A percentile compares a stretch with the other conserved stretches of the same genome.
These are phyloP conservation scores for Penicillium pancosmium DNA, from an alignment of 495 filamentous ascomycete genomes.

Conservation along the genomic window DNA sequence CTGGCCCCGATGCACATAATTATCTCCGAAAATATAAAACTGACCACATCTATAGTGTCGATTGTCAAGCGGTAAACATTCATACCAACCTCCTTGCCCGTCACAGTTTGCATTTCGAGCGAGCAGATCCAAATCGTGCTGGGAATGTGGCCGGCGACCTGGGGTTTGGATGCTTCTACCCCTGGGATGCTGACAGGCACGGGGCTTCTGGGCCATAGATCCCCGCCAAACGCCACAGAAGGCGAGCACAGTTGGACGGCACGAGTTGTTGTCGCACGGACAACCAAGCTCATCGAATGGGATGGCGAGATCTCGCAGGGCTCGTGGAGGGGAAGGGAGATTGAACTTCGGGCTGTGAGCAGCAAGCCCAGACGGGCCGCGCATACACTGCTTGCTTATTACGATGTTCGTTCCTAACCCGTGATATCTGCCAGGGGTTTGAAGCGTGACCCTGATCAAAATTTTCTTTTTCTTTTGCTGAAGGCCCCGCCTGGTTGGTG, in stretches of 20 bases:
- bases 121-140: conserved; percentile 34
- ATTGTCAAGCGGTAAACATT: conserved; percentile 85
- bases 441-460: conserved; percentile 6
- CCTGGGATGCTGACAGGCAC: conserved; percentile 30
- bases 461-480: conserved; percentile 5
- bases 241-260: conserved; percentile 33
- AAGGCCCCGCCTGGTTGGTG: conserved; percentile 20
- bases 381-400: conserved; percentile 25
- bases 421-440: conserved; percentile 7
- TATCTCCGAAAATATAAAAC: conserved; percentile 18
- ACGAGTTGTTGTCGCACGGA: conserved; percentile 39
- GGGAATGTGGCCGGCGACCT: conserved; percentile 28
- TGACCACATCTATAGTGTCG: conserved; percentile 66
- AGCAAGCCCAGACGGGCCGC: conserved; percentile 13
- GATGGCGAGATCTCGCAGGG: conserved; percentile 25
- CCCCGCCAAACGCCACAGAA: conserved; percentile 35
- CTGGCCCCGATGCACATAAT: conserved; percentile 4
- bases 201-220: conserved; percentile 27
- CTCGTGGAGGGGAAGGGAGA: conserved; percentile 22
- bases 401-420: conserved; percentile 20
- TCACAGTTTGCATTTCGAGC: conserved; percentile 32
- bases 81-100: conserved; percentile 21
- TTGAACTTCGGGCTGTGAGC: conserved; percentile 31
- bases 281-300: conserved; percentile 32
- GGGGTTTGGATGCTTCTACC: conserved; percentile 21